Conservation (phyloP, 2,329 filamentous ascomycete genomes). For the Furcasterigmium sp. region DNA sequence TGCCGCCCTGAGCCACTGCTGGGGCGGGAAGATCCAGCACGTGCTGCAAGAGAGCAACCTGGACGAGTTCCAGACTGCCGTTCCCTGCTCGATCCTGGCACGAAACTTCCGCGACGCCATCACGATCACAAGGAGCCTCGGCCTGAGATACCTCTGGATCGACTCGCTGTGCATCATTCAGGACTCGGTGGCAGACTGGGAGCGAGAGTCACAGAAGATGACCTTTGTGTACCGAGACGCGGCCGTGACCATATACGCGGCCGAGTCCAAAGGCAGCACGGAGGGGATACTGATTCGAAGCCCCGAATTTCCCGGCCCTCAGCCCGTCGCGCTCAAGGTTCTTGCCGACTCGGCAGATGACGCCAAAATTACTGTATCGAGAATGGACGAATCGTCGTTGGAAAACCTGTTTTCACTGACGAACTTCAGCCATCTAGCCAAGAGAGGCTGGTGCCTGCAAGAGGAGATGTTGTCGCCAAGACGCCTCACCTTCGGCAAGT, state of each 20-base stretch:
- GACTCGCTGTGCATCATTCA: slow-evolving; percentile 14
- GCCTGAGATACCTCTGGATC: slow-evolving; percentile 13
- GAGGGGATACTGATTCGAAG: not conserved
- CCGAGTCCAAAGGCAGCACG: not conserved
- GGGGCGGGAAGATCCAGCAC: slow-evolving; percentile 7
- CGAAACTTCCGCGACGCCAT: slow-evolving; percentile 7
- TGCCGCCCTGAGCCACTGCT: slow-evolving; percentile 12
- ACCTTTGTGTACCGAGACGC: not conserved
- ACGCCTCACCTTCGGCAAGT: no score
- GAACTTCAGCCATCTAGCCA: no score
- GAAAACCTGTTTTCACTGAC: no score
- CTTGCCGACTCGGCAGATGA: no score
- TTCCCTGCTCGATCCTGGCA: not conserved
- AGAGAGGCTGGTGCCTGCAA: no score
- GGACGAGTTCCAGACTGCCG: not conserved
- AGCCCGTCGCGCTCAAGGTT: no score
- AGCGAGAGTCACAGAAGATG: not conserved
- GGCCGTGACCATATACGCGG: not conserved
- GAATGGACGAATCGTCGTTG: no score
- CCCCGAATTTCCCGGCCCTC: no score
- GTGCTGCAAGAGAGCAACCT: slow-evolving; percentile 2
- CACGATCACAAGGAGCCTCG: slow-evolving; percentile 5
- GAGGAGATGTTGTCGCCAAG: no score
- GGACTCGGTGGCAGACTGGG: slow-evolving; percentile 4
- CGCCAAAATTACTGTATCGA: no score